Evolutionary conservation across 2,329 filamentous ascomycete species (phyloP), one percentile per base, ranked within the genome.

Genomic region (Colletotrichum coccodes): DNA sequence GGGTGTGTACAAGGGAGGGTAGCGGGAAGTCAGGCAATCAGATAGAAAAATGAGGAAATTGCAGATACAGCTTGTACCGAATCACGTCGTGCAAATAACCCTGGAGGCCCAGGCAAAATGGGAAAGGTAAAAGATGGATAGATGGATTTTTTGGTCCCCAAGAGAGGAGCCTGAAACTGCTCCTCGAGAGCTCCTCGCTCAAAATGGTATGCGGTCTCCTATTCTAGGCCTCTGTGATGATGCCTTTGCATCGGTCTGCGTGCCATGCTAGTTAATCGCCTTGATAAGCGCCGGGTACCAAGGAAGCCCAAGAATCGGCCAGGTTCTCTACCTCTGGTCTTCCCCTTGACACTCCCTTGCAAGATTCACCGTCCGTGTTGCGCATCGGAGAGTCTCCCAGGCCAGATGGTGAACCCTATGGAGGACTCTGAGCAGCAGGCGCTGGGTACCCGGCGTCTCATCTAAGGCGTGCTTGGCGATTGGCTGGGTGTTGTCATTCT

Each of bases 111-210:
- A 60, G 54, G 40, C 40, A 54, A 60, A 28, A 59, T 44, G 40
- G 59, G 59, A 56, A 64, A 46, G 44, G 49, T 16, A 18, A 40
- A 26, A 53, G 34, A 59, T 54, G 38, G 42, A 28, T 28, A 70
- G 38, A 52, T 32, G 60, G 50, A 44, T 42, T 53, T 56, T 44
- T 38, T 40, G 65, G 65, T 47, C 23, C 40, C 47, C 49, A 61
- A 57, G 50, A 34, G 40, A 49, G 60, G 38, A 66, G 60, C 65
- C 69, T 71, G 69, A 71, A 71, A 71, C 69, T 44, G 47, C 60
- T 59, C 54, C 32, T 52, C 32, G 32, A 58, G 30, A 70, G 50
- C 46, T 61, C 60, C 66, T 59, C 58, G 59, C 57, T 61, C 61
- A 46, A 57, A 59, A 65, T 28, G 56, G 34, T 42, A 23, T 61